A percentile compares a stretch with the other conserved stretches of the same genome.
phyloP scores from a whole-genome alignment of 108 stramenopile genomes.

The Schizochytrium sp. region DNA sequence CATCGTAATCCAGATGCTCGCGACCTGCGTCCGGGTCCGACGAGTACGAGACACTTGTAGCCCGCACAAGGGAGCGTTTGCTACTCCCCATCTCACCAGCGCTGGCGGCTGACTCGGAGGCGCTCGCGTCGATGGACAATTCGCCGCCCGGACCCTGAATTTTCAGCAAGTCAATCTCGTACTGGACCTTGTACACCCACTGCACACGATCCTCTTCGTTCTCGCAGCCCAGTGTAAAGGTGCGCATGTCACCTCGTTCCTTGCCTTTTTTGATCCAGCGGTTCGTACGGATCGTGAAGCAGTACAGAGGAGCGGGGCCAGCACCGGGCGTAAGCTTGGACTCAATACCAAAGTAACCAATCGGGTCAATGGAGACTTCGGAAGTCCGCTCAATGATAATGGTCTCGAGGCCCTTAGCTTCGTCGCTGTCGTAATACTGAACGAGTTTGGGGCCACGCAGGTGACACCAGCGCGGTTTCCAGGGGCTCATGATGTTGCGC shows the following conservation, averaged over 20 bases:
- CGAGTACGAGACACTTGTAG: neutral
- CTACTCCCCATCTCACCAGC: neutral
- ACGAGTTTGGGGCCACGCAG: neutral
- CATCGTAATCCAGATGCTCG: neutral
- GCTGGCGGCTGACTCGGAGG: too few relatives aligned
- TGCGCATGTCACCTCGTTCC: neutral
- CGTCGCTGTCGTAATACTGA: neutral
- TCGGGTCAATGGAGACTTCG: neutral
- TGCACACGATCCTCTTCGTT: neutral
- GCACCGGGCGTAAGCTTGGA: neutral
- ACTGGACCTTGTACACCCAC: neutral
- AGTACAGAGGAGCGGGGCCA: neutral
- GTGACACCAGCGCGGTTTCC: constrained; percentile 1
- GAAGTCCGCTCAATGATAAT: neutral
- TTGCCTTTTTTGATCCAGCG: neutral
- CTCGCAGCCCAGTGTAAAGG: neutral
- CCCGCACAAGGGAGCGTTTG: neutral
- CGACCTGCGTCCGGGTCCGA: neutral
- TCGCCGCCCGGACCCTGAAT: neutral
- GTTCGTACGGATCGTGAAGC: neutral
- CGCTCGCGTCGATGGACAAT: neutral
- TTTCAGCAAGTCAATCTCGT: neutral
- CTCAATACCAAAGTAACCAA: neutral
- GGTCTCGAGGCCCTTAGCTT: neutral
- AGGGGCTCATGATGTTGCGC: constrained; percentile 6